These are phyloP conservation scores for Candida manassasensis DNA, from an alignment of 805 yeast species.

Conservation along the genomic window DNA sequence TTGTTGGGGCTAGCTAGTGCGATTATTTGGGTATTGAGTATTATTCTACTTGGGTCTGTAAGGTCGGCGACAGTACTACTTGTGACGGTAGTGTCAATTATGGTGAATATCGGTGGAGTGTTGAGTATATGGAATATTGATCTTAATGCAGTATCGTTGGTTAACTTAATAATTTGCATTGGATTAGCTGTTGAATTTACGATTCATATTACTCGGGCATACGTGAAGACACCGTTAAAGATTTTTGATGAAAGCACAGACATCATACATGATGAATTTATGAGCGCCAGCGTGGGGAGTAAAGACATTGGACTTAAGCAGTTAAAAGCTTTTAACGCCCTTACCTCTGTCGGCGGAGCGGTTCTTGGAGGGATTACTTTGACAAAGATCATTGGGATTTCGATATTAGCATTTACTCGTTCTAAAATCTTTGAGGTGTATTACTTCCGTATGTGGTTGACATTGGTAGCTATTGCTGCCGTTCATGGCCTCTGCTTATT, in stretches of 20 bases:
- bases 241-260: conserved; percentile 13
- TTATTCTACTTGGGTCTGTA: conserved; percentile 62
- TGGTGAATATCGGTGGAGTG: conserved; percentile 72
- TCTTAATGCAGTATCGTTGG: conserved; percentile 84
- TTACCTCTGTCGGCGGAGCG: conserved; percentile 80
- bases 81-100: conserved; percentile 55
- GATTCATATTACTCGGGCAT: conserved; percentile 79
- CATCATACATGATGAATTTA: conserved; percentile 13
- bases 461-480: conserved; percentile 71
- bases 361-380: conserved; percentile 87
- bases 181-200: conserved; percentile 95
- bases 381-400: conserved; percentile 85
- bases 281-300: conserved; percentile 7
- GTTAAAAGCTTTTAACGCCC: conserved; percentile 49
- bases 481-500: conserved; percentile 73
- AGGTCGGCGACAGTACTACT: conserved; percentile 54
- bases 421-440: conserved; percentile 87
- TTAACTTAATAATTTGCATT: conserved; percentile 84
- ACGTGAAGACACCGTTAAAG: conserved; percentile 43
- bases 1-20: conserved; percentile 50
- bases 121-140: conserved; percentile 74
- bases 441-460: conserved; percentile 92
- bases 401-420: conserved; percentile 78
- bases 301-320: conserved; percentile 5
- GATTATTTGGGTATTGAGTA: conserved; percentile 49